These are phyloP conservation scores for Pyrenula massariospora DNA, from an alignment of 495 filamentous ascomycete genomes.

Conservation along the genomic window DNA sequence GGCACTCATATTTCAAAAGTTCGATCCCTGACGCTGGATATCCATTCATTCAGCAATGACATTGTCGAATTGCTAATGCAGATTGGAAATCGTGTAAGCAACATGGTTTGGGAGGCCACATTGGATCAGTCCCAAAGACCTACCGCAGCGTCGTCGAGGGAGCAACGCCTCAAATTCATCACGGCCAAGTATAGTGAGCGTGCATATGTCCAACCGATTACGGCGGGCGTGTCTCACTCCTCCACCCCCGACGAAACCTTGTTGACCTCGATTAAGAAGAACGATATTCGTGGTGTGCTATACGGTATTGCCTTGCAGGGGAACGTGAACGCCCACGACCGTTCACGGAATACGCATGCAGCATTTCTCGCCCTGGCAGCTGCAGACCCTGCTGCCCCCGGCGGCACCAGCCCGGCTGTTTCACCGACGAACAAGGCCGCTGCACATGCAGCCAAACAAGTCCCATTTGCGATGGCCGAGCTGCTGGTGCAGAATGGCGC, in stretches of 20 bases:
- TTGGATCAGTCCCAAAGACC: slow-evolving; percentile 65
- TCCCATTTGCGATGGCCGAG: slow-evolving; percentile 78
- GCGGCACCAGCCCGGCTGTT: slow-evolving; percentile 23
- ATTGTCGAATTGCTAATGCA: slow-evolving; percentile 89
- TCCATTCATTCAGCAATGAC: slow-evolving; percentile 88
- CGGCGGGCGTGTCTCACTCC: slow-evolving; percentile 62
- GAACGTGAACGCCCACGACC: slow-evolving; percentile 79
- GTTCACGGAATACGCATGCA: slow-evolving; percentile 74
- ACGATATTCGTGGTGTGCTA: slow-evolving; percentile 82
- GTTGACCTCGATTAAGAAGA: slow-evolving; percentile 86
- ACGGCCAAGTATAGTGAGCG: slow-evolving; percentile 87
- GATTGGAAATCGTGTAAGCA: slow-evolving; percentile 87
- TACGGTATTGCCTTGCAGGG: slow-evolving; percentile 82
- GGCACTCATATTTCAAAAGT: slow-evolving; percentile 98
- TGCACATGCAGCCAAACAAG: slow-evolving; percentile 23
- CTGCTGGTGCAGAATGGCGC: slow-evolving; percentile 90
- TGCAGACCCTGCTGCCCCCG: slow-evolving; percentile 74
- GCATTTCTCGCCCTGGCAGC: slow-evolving; percentile 90
- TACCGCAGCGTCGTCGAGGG: slow-evolving; percentile 61
- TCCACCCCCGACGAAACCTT: slow-evolving; percentile 78
- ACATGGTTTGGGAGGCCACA: slow-evolving; percentile 91
- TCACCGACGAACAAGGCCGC: slow-evolving; percentile 17
- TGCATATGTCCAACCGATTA: slow-evolving; percentile 68
- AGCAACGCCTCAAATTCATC: slow-evolving; percentile 86
- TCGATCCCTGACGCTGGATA: slow-evolving; percentile 88